phyloP scores from a whole-genome alignment of 352 stramenopile genomes.

The Salisapilia sapeloensis region DNA sequence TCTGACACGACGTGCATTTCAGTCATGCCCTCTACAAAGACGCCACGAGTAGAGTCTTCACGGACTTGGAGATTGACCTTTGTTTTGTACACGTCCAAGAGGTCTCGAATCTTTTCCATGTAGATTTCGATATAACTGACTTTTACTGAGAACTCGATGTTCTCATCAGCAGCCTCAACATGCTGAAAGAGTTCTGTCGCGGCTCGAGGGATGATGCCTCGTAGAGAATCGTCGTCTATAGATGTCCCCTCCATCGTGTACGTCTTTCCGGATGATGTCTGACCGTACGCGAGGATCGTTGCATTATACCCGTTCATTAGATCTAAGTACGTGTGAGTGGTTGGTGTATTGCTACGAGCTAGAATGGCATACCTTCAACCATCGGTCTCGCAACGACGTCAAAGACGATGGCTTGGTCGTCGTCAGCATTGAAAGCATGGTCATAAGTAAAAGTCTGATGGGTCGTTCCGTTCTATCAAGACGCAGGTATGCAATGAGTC shows the following conservation, averaged over 20 bases:
- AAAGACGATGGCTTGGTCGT: conserved; percentile 79
- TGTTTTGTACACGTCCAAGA: conserved; percentile 84
- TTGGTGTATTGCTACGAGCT: neutral
- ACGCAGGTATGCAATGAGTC: neutral
- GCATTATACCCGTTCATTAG: conserved; percentile 88
- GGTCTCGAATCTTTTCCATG: conserved; percentile 88
- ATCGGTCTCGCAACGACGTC: conserved; percentile 75
- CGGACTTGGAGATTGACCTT: conserved; percentile 84
- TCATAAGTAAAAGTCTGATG: conserved; percentile 82
- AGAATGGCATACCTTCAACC: conserved; percentile 44
- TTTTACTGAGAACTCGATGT: conserved; percentile 87
- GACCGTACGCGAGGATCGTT: conserved; percentile 88
- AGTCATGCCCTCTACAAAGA: conserved; percentile 89
- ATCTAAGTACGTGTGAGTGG: conserved; percentile 16
- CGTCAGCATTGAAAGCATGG: conserved; percentile 69
- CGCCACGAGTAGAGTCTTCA: conserved; percentile 74
- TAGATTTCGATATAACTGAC: conserved; percentile 95
- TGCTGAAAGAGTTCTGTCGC: conserved; percentile 80
- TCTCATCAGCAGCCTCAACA: conserved; percentile 73
- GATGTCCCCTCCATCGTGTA: conserved; percentile 79
- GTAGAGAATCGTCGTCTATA: conserved; percentile 75
- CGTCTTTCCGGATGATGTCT: conserved; percentile 82
- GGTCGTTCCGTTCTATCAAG: conserved; percentile 19
- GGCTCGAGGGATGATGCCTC: conserved; percentile 79
- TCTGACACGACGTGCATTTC: conserved; percentile 87